phyloP scores from a whole-genome alignment of 1,284 basidiomycete species.

The Farysia itapuensis region DNA sequence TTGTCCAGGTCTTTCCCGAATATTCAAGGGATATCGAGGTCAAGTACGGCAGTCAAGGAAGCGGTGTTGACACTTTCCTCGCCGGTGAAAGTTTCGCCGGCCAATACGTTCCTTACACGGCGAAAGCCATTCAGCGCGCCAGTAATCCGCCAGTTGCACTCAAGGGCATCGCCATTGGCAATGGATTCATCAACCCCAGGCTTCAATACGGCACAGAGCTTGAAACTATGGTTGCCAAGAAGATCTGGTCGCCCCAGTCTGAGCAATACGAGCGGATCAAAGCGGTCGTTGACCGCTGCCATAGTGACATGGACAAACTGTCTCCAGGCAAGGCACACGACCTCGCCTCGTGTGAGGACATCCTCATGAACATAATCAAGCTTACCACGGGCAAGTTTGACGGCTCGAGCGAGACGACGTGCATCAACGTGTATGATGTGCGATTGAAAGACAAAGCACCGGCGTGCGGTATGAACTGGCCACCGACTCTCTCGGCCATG shows the following conservation, averaged over 20 bases:
- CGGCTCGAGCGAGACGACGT: slow-evolving; percentile 64
- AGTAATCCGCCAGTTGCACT: slow-evolving; percentile 66
- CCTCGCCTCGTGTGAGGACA: slow-evolving; percentile 68
- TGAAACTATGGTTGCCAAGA: slow-evolving; percentile 80
- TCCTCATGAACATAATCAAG: slow-evolving; percentile 69
- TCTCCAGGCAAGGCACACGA: slow-evolving; percentile 66
- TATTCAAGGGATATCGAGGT: slow-evolving; percentile 63
- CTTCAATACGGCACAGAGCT: slow-evolving; percentile 87
- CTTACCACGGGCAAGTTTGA: slow-evolving; percentile 62
- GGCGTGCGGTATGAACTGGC: slow-evolving; percentile 99
- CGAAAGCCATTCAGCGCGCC: slow-evolving; percentile 76
- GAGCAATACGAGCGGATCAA: slow-evolving; percentile 62
- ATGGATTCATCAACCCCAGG: slow-evolving; percentile 92
- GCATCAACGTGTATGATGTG: slow-evolving; percentile 94
- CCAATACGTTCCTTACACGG: slow-evolving; percentile 63
- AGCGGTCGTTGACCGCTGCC: slow-evolving; percentile 69
- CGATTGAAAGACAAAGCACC: slow-evolving; percentile 79
- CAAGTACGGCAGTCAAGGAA: slow-evolving; percentile 56
- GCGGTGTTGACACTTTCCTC: slow-evolving; percentile 71
- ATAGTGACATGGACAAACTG: slow-evolving; percentile 62
- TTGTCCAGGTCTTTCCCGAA: slow-evolving; percentile 89
- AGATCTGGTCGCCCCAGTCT: slow-evolving; percentile 74
- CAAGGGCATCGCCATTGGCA: slow-evolving; percentile 85
- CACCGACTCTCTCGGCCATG: slow-evolving; percentile 78
- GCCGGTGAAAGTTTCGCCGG: slow-evolving; percentile 33